Conservation (phyloP, 2,329 filamentous ascomycete genomes). For the Ceratocystis cubensis region DNA sequence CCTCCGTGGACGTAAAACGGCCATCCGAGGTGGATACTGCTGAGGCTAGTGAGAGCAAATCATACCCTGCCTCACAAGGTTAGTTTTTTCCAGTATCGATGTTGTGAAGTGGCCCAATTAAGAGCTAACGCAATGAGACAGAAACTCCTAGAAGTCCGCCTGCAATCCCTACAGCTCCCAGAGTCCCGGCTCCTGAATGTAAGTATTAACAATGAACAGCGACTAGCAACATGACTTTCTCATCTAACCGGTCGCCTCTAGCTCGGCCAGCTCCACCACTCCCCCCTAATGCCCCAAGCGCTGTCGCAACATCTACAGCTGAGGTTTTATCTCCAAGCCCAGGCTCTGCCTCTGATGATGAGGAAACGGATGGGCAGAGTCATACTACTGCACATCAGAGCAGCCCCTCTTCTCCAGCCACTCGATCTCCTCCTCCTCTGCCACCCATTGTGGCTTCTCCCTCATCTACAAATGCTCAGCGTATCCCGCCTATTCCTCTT, state of each 20-base stretch:
- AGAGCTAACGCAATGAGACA: conserved; percentile 11
- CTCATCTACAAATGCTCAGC: conserved; percentile 21
- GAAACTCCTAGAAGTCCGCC: conserved; percentile 41
- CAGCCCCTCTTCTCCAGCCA: conserved; percentile 31
- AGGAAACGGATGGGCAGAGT: conserved; percentile 46
- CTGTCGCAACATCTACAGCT: conserved; percentile 41
- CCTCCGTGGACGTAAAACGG: neutral
- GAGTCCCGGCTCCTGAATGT: conserved; percentile 50
- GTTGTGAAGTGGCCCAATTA: neutral
- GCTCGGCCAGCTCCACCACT: conserved; percentile 50
- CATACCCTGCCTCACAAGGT: conserved; percentile 17
- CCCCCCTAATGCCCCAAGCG: conserved; percentile 37
- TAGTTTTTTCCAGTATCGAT: neutral
- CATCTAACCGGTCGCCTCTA: conserved; percentile 27
- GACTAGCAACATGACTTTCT: neutral
- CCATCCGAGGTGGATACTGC: conserved; percentile 22
- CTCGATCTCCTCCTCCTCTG: conserved; percentile 33
- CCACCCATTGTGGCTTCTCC: conserved; percentile 24
- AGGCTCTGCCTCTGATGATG: conserved; percentile 81
- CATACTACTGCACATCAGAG: conserved; percentile 24
- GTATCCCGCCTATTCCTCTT: conserved; percentile 27
- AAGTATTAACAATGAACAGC: conserved; percentile 29
- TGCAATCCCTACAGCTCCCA: conserved; percentile 42
- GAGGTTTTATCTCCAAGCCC: conserved; percentile 53
- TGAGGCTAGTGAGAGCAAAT: conserved; percentile 24